A percentile compares a stretch with the other conserved stretches of the same genome.
phyloP scores from a whole-genome alignment of 345 rosid genomes.

The Odontarrhena argentea region DNA sequence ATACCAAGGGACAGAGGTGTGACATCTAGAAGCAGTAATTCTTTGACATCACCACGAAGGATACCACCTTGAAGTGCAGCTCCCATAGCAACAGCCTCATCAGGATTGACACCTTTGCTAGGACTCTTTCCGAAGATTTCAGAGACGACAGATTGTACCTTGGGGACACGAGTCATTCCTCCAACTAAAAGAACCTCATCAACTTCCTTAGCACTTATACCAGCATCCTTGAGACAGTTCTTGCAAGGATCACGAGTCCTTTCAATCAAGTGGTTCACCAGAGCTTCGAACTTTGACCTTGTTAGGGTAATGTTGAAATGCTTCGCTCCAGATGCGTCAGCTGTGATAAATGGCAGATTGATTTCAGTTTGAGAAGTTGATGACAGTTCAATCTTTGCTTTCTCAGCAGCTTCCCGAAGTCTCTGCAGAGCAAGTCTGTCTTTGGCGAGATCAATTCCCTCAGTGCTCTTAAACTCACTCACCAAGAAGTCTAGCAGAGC shows the following conservation, averaged over 20 bases:
- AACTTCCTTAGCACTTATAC: slow-evolving; percentile 63
- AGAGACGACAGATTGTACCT: slow-evolving; percentile 73
- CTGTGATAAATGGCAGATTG: slow-evolving; percentile 82
- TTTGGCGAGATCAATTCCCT: slow-evolving; percentile 71
- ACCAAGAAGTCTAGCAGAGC: slow-evolving; percentile 75
- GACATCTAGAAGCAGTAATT: slow-evolving; percentile 80
- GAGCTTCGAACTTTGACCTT: slow-evolving; percentile 67
- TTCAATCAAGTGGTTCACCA: slow-evolving; percentile 74
- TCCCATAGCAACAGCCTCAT: slow-evolving; percentile 89
- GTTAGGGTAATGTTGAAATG: slow-evolving; percentile 83
- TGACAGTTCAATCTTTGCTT: slow-evolving; percentile 87
- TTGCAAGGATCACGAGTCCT: slow-evolving; percentile 73
- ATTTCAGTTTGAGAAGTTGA: slow-evolving; percentile 86
- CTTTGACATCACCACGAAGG: slow-evolving; percentile 93
- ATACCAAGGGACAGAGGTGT: slow-evolving; percentile 90
- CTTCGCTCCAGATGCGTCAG: slow-evolving; percentile 82
- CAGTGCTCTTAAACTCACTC: slow-evolving; percentile 71
- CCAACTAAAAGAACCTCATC: slow-evolving; percentile 90
- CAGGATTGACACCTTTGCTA: slow-evolving; percentile 88
- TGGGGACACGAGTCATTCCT: slow-evolving; percentile 98
- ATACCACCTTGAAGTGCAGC: slow-evolving; percentile 94
- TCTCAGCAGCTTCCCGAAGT: slow-evolving; percentile 90
- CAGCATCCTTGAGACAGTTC: slow-evolving; percentile 84
- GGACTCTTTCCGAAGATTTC: slow-evolving; percentile 85
- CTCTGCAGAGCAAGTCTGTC: slow-evolving; percentile 87